These are phyloP conservation scores for Rubroboletus satanas DNA, from an alignment of 768 basidiomycete species.

Conservation along the genomic window DNA sequence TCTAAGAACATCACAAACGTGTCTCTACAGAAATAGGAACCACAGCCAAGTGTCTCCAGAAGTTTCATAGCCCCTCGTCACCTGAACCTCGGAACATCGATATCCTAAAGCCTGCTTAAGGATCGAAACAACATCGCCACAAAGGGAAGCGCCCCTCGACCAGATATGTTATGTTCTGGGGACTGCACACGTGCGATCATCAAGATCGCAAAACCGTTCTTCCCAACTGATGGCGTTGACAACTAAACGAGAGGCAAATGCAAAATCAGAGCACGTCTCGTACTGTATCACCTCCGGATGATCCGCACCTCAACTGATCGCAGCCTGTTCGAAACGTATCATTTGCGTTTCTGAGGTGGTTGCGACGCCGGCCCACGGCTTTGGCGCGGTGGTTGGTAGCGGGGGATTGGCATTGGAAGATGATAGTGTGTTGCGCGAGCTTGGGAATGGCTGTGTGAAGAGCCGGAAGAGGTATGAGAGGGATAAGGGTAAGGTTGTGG, in stretches of 20 bases:
- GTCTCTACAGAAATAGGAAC: neutral
- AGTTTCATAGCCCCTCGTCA: constrained; percentile 1
- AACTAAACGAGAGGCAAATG: constrained; percentile 13
- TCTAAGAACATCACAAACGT: neutral
- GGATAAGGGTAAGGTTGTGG: constrained; percentile 27
- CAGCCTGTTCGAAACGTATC: constrained; percentile 6
- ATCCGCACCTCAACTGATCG: constrained; percentile 28
- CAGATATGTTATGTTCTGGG: neutral
- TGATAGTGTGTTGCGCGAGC: neutral
- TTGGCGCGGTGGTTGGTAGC: constrained; percentile 20
- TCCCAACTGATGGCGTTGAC: constrained; percentile 20
- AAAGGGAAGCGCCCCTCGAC: constrained; percentile 15
- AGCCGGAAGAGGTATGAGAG: constrained; percentile 6
- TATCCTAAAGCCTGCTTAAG: constrained; percentile 9
- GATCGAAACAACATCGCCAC: constrained; percentile 3
- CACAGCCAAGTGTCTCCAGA: neutral
- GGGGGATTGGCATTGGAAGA: constrained; percentile 6
- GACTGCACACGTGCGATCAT: constrained; percentile 23
- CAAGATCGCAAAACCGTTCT: constrained; percentile 15
- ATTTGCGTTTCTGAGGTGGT: constrained; percentile 10
- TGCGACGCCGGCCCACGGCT: neutral
- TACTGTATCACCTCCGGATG: constrained; percentile 21
- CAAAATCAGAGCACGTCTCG: constrained; percentile 19
- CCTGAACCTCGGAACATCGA: neutral
- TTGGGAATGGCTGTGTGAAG: constrained; percentile 1